Conservation (phyloP, 2,329 filamentous ascomycete genomes). For the Cladosporium sphaerospermum region DNA sequence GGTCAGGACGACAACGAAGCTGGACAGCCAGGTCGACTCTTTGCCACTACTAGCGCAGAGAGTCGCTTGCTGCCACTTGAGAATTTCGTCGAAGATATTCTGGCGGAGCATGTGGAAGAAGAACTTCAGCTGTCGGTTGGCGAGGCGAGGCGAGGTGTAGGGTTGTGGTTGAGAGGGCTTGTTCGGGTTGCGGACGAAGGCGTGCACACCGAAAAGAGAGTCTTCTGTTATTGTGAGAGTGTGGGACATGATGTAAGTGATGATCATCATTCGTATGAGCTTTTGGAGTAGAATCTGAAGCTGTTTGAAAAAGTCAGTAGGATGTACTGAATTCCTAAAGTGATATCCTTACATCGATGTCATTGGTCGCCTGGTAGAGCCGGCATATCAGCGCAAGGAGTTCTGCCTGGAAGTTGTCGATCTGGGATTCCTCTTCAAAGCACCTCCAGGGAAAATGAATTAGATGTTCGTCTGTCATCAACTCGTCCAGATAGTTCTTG, state of each 20-base stretch:
- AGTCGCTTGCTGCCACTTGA: constrained; percentile 43
- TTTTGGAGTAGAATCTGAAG: constrained; percentile 37
- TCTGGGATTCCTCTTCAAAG: constrained; percentile 39
- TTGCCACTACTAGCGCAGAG: constrained; percentile 38
- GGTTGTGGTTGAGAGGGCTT: constrained; percentile 17
- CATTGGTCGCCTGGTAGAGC: constrained; percentile 25
- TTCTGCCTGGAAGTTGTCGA: constrained; percentile 36
- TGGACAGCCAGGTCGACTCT: constrained; percentile 40
- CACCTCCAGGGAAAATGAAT: constrained; percentile 37
- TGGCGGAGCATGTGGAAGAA: constrained; percentile 42
- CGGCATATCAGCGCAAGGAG: constrained; percentile 37
- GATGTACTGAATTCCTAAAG: no score
- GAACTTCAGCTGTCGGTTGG: constrained; percentile 46
- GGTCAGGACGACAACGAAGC: constrained; percentile 42
- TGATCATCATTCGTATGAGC: constrained; percentile 41
- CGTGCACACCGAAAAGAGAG: constrained; percentile 32
- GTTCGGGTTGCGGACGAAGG: constrained; percentile 33
- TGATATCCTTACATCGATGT: constrained; percentile 31
- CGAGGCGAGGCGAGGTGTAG: constrained; percentile 37
- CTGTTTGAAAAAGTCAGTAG: background rate
- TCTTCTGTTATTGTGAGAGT: constrained; percentile 40
- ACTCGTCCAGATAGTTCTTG: constrained; percentile 39
- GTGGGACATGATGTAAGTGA: constrained; percentile 46
- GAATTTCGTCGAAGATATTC: constrained; percentile 35
- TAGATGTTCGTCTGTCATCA: constrained; percentile 36